Base-by-base conservation (phyloP, 208 protist species). In the Acanthamoeba triangularis region DNA sequence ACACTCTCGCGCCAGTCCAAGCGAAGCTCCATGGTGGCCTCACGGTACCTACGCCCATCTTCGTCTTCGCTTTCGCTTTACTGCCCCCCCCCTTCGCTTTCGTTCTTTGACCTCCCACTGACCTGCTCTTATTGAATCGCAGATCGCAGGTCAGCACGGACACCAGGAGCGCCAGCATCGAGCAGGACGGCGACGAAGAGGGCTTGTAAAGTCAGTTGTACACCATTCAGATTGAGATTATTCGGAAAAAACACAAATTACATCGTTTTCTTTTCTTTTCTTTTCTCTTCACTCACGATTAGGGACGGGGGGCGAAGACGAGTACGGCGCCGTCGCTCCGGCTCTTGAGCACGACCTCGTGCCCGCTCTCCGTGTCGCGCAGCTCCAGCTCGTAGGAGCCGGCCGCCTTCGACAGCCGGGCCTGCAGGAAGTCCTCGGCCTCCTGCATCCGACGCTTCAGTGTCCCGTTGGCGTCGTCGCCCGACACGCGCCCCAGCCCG, bases 361-460 rank as follows among this genome's bases (percentile, higher is more conserved):
- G 10, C 6, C 13, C 20, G 20, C 16, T 28, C 5, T n/a, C 74
- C 13, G 8, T 0, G 30, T 30, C 37, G 18, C 20, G 8, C 28
- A 78, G 30, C 28, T 25, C 23, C 16, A 78, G 69, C 18, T 11
- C 30, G 74, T 82, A 82, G 41, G 74, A 1, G 16, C 74, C 74
- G 6, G 74, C 74, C 44, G 6, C 4, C 37, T 10, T n/a, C 10
- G n/a, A 41, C 16, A 82, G 23, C 33, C 33, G 7, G 13, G 49
- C 20, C 44, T 82, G 74, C 74, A 82, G 33, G 74, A 54, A 82
- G 23, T 54, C 44, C 74, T 82, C 74, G 35, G 74, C 74, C 74
- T 82, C 74, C 25, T 54, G n/a, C 74, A 54, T 30, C 23, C 74
- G 30, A 20, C 7, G 7, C 35, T 25, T 25, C 23, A 82, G 74